phyloP scores from a whole-genome alignment of 75 land plant species.

The Isoetes taiwanensis region DNA sequence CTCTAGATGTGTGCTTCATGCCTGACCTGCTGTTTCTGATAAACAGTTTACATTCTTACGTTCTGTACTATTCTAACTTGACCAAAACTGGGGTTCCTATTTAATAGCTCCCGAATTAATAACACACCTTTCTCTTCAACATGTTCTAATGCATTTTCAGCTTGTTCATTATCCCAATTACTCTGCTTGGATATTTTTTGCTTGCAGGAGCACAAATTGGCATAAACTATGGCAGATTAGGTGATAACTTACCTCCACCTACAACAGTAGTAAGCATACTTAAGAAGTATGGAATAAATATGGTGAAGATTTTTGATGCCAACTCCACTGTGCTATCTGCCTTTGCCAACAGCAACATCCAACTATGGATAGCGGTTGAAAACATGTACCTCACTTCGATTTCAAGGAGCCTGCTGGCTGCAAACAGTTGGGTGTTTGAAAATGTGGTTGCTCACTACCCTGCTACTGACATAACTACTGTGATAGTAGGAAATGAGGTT shows the following conservation, averaged over 20 bases:
- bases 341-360: background rate
- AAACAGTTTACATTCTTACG: no score
- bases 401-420: background rate
- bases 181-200: no score
- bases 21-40: no score
- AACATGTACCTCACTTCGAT: background rate
- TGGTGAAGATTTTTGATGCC: constrained; percentile 7
- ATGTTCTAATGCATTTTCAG: no score
- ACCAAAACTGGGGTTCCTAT: no score
- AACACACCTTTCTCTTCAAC: no score
- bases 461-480: background rate
- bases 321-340: background rate
- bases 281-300: background rate
- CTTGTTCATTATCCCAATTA: no score
- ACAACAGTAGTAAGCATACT: background rate
- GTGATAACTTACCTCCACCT: background rate
- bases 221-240: constrained; percentile 3
- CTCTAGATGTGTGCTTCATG: no score
- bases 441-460: background rate
- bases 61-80: no score
- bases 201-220: constrained; percentile 2
- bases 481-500: background rate
- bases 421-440: background rate
- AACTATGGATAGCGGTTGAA: background rate
- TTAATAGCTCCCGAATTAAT: no score